phyloP scores from a whole-genome alignment of 257 asterid genomes.

The Nicotiana undulata region DNA sequence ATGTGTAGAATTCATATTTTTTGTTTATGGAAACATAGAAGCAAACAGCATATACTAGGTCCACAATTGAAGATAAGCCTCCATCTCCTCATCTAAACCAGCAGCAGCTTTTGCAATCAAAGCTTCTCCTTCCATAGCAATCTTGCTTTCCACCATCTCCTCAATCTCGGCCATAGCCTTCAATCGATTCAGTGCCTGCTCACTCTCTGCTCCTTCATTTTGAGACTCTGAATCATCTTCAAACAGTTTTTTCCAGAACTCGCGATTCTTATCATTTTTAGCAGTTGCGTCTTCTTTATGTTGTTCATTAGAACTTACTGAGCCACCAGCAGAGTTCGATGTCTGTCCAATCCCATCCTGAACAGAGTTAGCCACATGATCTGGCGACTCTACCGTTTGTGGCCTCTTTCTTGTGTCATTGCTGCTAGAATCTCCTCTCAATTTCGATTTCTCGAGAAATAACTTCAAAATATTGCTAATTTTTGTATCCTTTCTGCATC shows the following conservation, averaged over 20 bases:
- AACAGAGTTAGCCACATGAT: neutral
- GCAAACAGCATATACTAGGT: conserved; percentile 5
- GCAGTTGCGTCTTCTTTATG: conserved; percentile 1
- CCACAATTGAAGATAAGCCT: conserved; percentile 16
- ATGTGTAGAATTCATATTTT: neutral
- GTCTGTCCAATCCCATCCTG: conserved; percentile 7
- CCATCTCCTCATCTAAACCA: conserved; percentile 8
- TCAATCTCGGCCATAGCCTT: conserved; percentile 16
- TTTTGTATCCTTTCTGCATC: neutral
- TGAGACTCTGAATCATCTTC: conserved; percentile 19
- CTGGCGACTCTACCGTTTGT: neutral
- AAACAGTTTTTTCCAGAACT: conserved; percentile 24
- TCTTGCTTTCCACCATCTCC: conserved; percentile 18
- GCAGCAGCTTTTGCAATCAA: conserved; percentile 4
- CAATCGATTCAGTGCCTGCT: neutral
- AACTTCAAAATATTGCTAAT: conserved; percentile 11
- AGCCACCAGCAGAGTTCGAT: conserved; percentile 15
- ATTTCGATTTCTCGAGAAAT: conserved; percentile 10
- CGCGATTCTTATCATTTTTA: conserved; percentile 15
- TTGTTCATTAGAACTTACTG: conserved; percentile 10
- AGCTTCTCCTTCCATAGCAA: conserved; percentile 10
- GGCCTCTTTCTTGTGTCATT: conserved; percentile 6
- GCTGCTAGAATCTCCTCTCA: conserved; percentile 8
- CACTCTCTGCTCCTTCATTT: conserved; percentile 12
- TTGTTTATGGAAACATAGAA: neutral